phyloP scores from a whole-genome alignment of 768 basidiomycete species.

The Boletus subparvulus region DNA sequence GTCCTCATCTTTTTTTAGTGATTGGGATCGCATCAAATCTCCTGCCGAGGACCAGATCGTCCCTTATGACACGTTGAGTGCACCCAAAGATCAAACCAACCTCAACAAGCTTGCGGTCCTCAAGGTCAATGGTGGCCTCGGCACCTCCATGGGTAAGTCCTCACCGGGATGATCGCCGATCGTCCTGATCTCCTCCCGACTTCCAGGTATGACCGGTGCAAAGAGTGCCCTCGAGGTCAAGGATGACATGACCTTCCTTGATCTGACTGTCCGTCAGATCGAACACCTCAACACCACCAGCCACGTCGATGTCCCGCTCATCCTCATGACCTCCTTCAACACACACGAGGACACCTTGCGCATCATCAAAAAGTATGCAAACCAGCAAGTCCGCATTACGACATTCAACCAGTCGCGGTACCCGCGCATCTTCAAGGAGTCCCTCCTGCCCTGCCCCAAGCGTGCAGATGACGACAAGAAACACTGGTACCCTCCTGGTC shows the following conservation, averaged over 20 bases:
- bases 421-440: constrained; percentile 71
- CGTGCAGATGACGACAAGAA: constrained; percentile 60
- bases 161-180: background rate
- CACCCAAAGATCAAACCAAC: constrained; percentile 44
- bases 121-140: constrained; percentile 76
- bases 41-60: constrained; percentile 65
- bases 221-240: constrained; percentile 76
- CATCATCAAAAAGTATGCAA: constrained; percentile 78
- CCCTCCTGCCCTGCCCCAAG: constrained; percentile 61
- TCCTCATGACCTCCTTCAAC: constrained; percentile 83
- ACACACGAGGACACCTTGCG: constrained; percentile 76
- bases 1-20: constrained; percentile 20
- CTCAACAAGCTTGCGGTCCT: constrained; percentile 73
- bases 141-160: constrained; percentile 57
- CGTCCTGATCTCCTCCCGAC: background rate
- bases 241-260: constrained; percentile 70
- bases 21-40: constrained; percentile 53
- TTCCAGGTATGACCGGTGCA: constrained; percentile 54
- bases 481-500: constrained; percentile 76
- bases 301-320: constrained; percentile 70
- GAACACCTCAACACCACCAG: constrained; percentile 66
- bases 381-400: constrained; percentile 73
- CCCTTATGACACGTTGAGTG: constrained; percentile 52
- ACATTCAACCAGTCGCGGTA: constrained; percentile 75
- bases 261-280: constrained; percentile 61